Percentiles rank a stretch among this genome's conserved stretches.
Evolutionary conservation across 179 eudicot species (phyloP).

Genomic region (Spergularia azorica): DNA sequence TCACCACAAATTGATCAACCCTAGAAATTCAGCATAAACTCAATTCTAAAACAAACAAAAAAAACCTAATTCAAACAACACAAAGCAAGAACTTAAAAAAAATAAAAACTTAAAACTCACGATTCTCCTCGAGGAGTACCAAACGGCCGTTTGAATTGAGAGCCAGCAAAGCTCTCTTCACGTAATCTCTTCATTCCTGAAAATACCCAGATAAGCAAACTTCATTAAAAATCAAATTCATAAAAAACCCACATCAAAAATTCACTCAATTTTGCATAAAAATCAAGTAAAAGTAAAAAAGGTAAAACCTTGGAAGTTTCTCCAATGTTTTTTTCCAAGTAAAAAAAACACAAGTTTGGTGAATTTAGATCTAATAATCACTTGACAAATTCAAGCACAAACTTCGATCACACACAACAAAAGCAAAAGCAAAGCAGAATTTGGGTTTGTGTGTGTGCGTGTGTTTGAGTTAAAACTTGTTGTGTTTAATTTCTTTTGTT

Average conservation of each 20-base stretch:
- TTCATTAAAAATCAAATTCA: conserved; percentile 5
- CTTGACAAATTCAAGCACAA: conserved; percentile 3
- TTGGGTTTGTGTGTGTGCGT: background rate
- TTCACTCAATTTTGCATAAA: conserved; percentile 28
- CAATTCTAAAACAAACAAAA: background rate
- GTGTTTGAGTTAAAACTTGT: too few relatives aligned
- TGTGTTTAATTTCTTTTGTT: too few relatives aligned
- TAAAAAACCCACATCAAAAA: conserved; percentile 19
- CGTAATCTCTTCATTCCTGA: conserved; percentile 85
- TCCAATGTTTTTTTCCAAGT: background rate
- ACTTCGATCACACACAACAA: conserved; percentile 25
- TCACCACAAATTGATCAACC: conserved; percentile 27
- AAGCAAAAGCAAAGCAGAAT: conserved; percentile 10
- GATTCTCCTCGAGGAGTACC: conserved; percentile 66
- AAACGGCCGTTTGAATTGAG: conserved; percentile 70
- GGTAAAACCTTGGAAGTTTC: conserved; percentile 4
- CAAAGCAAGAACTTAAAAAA: conserved; percentile 1
- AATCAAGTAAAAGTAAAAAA: background rate
- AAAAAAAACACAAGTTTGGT: background rate
- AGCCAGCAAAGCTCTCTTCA: conserved; percentile 62
- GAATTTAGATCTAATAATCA: conserved; percentile 31
- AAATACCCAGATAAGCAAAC: conserved; percentile 24
- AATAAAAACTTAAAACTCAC: conserved; percentile 40
- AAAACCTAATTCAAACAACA: background rate
- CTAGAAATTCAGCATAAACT: conserved; percentile 4